Evolutionary conservation across 2,329 filamentous ascomycete species (phyloP).

Genomic region (Harringtonia lauricola): DNA sequence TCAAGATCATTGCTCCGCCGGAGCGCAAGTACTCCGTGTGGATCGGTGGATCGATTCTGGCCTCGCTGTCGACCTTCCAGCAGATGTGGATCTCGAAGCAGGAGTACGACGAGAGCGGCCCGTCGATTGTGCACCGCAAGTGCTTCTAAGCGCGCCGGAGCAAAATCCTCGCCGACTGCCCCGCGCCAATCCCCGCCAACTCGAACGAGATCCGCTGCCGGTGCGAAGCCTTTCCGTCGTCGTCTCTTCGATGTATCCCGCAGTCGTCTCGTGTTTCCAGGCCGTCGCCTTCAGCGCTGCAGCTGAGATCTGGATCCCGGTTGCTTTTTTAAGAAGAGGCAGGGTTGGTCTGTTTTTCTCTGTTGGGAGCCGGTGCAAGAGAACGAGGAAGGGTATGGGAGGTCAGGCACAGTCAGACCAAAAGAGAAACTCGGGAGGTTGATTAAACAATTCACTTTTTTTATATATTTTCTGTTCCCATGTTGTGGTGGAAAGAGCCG

Average conservation of each 20-base stretch:
- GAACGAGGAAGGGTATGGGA: neutral
- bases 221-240: slow-evolving; percentile 30
- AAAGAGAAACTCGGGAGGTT: slow-evolving; percentile 28
- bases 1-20: slow-evolving; percentile 99
- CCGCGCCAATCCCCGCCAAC: slow-evolving; percentile 26
- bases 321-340: slow-evolving; percentile 25
- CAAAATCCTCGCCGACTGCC: neutral
- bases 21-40: slow-evolving; percentile 99
- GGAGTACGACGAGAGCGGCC: slow-evolving; percentile 99
- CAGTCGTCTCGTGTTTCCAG: slow-evolving; percentile 44
- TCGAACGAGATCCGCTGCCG: slow-evolving; percentile 32
- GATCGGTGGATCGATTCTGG: slow-evolving; percentile 99
- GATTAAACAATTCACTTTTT: slow-evolving; percentile 45
- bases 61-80: slow-evolving; percentile 99
- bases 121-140: slow-evolving; percentile 99
- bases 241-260: slow-evolving; percentile 32
- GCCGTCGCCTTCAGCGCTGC: slow-evolving; percentile 35
- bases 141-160: slow-evolving; percentile 69
- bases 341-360: slow-evolving; percentile 3
- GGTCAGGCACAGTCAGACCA: slow-evolving; percentile 3
- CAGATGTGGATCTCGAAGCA: slow-evolving; percentile 99
- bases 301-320: slow-evolving; percentile 39
- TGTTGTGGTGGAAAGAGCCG: slow-evolving; percentile 15
- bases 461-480: slow-evolving; percentile 20
- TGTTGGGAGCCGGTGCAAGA: slow-evolving; percentile 1